A percentile compares a stretch with the other conserved stretches of the same genome.
phyloP scores from a whole-genome alignment of 345 rosid genomes.

The Salix koriyanagi region DNA sequence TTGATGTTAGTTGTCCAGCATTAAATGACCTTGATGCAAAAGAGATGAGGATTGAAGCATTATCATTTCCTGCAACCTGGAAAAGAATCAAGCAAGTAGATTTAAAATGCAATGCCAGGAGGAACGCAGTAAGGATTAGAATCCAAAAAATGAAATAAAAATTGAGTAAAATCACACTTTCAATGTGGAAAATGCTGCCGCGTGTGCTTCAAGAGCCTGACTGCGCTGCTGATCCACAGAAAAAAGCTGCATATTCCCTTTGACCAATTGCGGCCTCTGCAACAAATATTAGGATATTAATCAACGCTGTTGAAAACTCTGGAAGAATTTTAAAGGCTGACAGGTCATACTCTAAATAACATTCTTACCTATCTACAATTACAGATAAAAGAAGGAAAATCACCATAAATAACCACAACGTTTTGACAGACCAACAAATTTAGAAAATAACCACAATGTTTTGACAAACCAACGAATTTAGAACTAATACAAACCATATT shows the following conservation, averaged over 20 bases:
- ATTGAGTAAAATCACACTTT: conserved; percentile 38
- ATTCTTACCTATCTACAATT: neutral
- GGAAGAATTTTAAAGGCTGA: neutral
- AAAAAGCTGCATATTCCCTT: conserved; percentile 96
- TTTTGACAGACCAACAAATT: neutral
- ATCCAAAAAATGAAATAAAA: neutral
- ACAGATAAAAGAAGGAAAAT: neutral
- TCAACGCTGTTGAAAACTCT: neutral
- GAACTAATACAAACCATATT: no score
- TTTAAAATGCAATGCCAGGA: neutral
- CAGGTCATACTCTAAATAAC: neutral
- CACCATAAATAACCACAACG: neutral
- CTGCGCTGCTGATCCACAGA: conserved; percentile 97
- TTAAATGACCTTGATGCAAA: conserved; percentile 83
- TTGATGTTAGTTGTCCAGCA: conserved; percentile 82
- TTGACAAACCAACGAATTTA: no score
- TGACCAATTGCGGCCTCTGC: conserved; percentile 84
- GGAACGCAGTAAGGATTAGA: neutral
- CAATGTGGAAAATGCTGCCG: conserved; percentile 86
- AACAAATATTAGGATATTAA: neutral
- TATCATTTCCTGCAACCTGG: conserved; percentile 86
- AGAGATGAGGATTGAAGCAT: conserved; percentile 74
- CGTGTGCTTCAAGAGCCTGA: conserved; percentile 97
- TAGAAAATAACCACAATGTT: no score
- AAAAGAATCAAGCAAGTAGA: neutral